Conservation (phyloP, 192 early-diverging fungal species). For the Phlyctochytrium planicorne region DNA sequence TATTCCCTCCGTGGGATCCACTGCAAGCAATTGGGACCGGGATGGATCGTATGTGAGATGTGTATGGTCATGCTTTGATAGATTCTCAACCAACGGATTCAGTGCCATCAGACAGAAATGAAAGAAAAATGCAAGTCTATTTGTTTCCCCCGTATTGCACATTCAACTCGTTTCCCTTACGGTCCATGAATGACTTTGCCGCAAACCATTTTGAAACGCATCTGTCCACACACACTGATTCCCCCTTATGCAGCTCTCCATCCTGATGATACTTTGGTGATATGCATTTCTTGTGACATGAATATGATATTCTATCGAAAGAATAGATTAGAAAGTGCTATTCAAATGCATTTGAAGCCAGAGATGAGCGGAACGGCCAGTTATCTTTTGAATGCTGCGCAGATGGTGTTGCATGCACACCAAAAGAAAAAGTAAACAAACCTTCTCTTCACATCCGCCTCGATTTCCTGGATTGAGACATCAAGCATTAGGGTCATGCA, state of each 20-base stretch:
- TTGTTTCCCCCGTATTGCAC: background rate
- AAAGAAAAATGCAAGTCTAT: no score
- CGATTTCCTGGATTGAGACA: background rate
- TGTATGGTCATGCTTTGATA: background rate
- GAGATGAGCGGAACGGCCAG: no score
- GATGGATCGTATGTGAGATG: background rate
- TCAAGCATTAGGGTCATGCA: background rate
- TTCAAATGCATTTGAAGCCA: no score
- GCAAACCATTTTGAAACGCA: constrained; percentile 82
- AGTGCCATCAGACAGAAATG: background rate
- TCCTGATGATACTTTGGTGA: constrained; percentile 70
- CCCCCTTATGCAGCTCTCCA: constrained; percentile 84
- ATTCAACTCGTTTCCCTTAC: constrained; percentile 11
- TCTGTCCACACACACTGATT: constrained; percentile 85
- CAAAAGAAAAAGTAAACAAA: background rate
- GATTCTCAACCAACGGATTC: background rate
- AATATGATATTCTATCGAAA: constrained; percentile 12
- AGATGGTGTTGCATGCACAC: no score
- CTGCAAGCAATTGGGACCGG: background rate
- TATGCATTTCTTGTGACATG: constrained; percentile 83
- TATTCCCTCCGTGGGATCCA: background rate
- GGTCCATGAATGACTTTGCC: constrained; percentile 12
- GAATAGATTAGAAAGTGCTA: background rate
- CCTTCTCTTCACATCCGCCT: constrained; percentile 2
- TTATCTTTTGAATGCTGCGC: no score